Evolutionary conservation across 345 rosid species (phyloP), one percentile per base, ranked within the genome.

Genomic region (Tarenaya hassleriana): DNA sequence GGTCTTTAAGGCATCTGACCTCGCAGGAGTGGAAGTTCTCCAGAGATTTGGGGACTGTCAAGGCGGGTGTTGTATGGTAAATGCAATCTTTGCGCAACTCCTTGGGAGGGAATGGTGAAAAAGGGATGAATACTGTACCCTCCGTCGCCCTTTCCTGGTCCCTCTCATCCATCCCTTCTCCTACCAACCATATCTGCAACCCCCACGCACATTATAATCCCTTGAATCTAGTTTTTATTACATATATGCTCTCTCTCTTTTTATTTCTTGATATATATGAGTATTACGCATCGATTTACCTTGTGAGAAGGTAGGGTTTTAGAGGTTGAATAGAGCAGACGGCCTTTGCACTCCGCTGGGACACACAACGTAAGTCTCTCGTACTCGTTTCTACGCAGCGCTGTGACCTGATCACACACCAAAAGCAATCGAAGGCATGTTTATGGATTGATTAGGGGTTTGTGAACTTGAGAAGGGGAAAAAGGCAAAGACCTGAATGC

Each of bases 11-110:
- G 1, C 20, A 29, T 24, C 29, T 37, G 17, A 85, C 94, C 79
- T 85, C 95, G 64, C 89, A 85, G 5, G 79, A 72, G 49, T 82
- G 63, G 50, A 78, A 10, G 56, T 84, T 84, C 16, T 47, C 51
- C 16, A 85, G 34, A 41, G 94, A 66, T 6, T 47, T 44, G 14
- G 94, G 94, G 55, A 63, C 32, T 6, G 56, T 10, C 73, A 79
- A 64, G 6, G 89, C 79, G 0, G 95, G 87, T 14, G 83, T 77
- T 14, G 53, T 63, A 33, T 75, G 73, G 66, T 85, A 85, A 57
- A 72, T 52, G 60, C 95, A 79, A 52, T 77, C 84, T 35, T 54
- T 58, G 10, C 83, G 83, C 6, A 64, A 7, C 52, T 62, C 56
- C 42, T 66, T 72, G 41, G 73, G 75, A 9, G 90, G 89, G 50